A percentile compares a stretch with the other conserved stretches of the same genome.
phyloP scores from a whole-genome alignment of 202 grass and related monocot species.

The Hordeum pubiflorum region DNA sequence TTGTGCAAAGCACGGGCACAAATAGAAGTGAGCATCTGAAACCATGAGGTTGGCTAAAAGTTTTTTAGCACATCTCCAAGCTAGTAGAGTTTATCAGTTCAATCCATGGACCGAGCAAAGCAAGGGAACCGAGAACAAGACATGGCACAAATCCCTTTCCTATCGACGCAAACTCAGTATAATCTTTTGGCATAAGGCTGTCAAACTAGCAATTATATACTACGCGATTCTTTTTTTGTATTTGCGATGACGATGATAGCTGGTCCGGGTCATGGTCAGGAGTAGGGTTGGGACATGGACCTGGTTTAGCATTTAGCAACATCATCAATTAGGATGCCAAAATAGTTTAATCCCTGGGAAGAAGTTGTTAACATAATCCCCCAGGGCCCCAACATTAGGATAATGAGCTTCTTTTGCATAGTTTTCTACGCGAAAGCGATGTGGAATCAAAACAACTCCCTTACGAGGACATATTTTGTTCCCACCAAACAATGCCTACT shows the following conservation, averaged over 20 bases:
- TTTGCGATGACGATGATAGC: neutral
- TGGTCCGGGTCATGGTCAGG: conserved; percentile 34
- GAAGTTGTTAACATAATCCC: conserved; percentile 16
- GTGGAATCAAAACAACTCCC: conserved; percentile 37
- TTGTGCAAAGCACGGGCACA: conserved; percentile 24
- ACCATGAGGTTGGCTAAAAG: conserved; percentile 2
- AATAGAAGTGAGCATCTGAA: conserved; percentile 26
- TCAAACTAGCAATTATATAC: conserved; percentile 8
- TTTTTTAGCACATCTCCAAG: conserved; percentile 28
- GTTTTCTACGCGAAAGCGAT: conserved; percentile 44
- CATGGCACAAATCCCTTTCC: conserved; percentile 32
- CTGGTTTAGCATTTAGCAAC: conserved; percentile 35
- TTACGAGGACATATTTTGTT: conserved; percentile 28
- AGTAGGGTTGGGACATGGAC: conserved; percentile 27
- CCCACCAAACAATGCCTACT: neutral
- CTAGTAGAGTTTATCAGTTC: neutral
- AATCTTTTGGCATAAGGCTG: conserved; percentile 22
- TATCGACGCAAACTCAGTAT: conserved; percentile 31
- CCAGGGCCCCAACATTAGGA: conserved; percentile 3
- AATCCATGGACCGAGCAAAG: conserved; percentile 18
- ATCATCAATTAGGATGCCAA: conserved; percentile 1
- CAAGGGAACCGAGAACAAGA: conserved; percentile 26
- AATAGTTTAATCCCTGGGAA: conserved; percentile 30
- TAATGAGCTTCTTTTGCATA: conserved; percentile 21
- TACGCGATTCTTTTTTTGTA: conserved; percentile 27